These are phyloP conservation scores for Neonectria sp. DNA, from an alignment of 2,329 filamentous ascomycete genomes.

Conservation along the genomic window DNA sequence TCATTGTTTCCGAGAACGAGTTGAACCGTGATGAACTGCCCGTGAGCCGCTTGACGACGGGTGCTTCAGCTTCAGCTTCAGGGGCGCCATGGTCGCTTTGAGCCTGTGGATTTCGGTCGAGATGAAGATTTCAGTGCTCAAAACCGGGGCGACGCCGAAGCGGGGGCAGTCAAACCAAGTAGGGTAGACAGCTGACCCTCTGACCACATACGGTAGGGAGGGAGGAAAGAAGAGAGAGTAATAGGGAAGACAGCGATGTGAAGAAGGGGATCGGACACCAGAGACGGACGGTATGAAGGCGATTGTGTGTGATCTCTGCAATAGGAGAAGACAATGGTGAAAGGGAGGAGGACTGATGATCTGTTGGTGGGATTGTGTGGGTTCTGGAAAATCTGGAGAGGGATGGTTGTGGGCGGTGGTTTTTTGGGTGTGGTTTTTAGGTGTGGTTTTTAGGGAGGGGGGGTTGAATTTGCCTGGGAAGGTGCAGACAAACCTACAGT, in stretches of 20 bases:
- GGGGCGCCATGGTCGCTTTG: not conserved
- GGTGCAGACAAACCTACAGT: slow-evolving; percentile 18
- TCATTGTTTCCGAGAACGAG: not conserved
- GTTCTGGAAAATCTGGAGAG: slow-evolving; percentile 22
- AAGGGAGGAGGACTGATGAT: slow-evolving; percentile 9
- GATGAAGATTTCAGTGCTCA: not conserved
- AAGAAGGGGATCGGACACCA: not conserved
- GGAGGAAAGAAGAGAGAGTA: not conserved
- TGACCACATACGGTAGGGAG: not conserved
- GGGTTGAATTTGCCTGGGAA: slow-evolving; percentile 15
- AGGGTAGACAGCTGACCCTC: not conserved
- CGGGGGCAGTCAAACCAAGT: slow-evolving; percentile 1
- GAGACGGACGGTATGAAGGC: not conserved
- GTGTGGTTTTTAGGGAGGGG: not conserved
- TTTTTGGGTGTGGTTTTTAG: not conserved
- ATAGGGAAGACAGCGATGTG: not conserved
- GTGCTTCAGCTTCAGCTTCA: not conserved
- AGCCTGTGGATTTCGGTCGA: not conserved
- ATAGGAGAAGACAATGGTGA: not conserved
- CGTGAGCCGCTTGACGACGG: not conserved
- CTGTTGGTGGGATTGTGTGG: slow-evolving; percentile 29
- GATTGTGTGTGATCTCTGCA: too few relatives aligned
- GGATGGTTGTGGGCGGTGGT: slow-evolving; percentile 8
- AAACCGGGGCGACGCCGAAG: not conserved
- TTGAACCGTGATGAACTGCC: too few relatives aligned